Evolutionary conservation across 495 filamentous ascomycete genomes (phyloP), one percentile per base, ranked within the genome.

Genomic region (Penicillium riverlandense): DNA sequence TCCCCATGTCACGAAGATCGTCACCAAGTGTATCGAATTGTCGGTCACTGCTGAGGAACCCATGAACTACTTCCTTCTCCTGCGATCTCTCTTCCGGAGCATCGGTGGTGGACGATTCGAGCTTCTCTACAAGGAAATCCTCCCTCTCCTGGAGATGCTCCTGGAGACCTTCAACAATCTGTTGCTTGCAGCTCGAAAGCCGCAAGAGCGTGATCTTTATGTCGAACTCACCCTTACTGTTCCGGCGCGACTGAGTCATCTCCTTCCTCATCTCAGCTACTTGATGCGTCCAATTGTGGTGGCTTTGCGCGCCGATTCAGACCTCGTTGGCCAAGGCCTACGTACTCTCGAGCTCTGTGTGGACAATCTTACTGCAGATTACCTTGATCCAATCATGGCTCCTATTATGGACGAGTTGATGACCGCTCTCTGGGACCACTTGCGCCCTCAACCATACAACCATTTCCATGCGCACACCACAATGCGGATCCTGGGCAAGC

Each of bases 401-500:
- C 94, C 94, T 2, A 92, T 96, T 36, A 96, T 99, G 65, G 92
- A 97, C 53, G 94, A 99, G 49, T 67, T 99, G 41, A 97, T 97
- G 90, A 88, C 88, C 35, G 90, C 90, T 4, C 75, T 99, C 7
- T 97, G 91, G 78, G 88, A 95, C 45, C 94, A 97, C 58, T 74
- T 99, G 29, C 84, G 82, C 48, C 94, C 94, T 4, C 80, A 85
- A 41, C 90, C 92, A 0, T 95, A 97, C 58, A 95, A 86, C 53
- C 94, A 99, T 55, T 94, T 95, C 59, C 89, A 96, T 59, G 83
- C 94, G 1, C 94, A 99, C 57, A 97, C 92, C 0, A 97, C 94
- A 0, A 94, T 97, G 80, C 75, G 94, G n/a, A 99, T 99, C 41
- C 75, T 99, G 3, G 94, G 94, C 9, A 99, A 99, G 62, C 78